phyloP scores from a whole-genome alignment of 2,329 filamentous ascomycete species.

The Sporothrix luriei region DNA sequence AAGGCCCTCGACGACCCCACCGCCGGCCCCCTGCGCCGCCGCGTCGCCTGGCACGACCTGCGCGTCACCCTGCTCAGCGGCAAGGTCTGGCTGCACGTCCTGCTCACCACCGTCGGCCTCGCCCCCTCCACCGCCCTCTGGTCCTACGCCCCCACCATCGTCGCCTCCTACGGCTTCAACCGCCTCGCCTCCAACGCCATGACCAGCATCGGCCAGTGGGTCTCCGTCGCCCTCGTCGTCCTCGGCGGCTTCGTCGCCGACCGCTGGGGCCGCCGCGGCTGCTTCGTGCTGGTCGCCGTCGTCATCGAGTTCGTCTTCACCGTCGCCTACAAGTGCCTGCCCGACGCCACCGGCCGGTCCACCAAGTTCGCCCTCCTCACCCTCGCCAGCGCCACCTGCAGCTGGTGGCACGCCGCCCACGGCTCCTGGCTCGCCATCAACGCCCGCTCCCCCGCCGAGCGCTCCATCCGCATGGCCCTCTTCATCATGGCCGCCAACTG shows the following conservation, averaged over 20 bases:
- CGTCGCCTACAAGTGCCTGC: slow-evolving; percentile 35
- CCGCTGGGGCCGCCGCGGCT: slow-evolving; percentile 34
- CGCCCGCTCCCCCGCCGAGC: slow-evolving; percentile 3
- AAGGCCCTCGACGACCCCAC: slow-evolving; percentile 49
- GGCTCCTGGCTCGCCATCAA: slow-evolving; percentile 36
- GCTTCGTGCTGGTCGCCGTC: slow-evolving; percentile 31
- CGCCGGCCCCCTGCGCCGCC: background rate
- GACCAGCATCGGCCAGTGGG: slow-evolving; percentile 58
- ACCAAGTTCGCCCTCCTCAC: slow-evolving; percentile 35
- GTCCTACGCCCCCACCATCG: slow-evolving; percentile 54
- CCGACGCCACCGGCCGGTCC: slow-evolving; percentile 25
- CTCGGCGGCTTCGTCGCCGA: slow-evolving; percentile 30
- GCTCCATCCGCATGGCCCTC: slow-evolving; percentile 39
- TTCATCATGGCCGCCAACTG: slow-evolving; percentile 65
- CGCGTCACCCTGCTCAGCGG: slow-evolving; percentile 7
- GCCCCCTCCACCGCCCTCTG: slow-evolving; percentile 50
- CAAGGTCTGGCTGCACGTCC: slow-evolving; percentile 53
- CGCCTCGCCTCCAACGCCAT: slow-evolving; percentile 55
- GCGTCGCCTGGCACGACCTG: slow-evolving; percentile 15
- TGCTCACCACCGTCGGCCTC: slow-evolving; percentile 47
- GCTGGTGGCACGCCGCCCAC: slow-evolving; percentile 37
- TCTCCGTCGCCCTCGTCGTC: slow-evolving; percentile 49
- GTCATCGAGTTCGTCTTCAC: slow-evolving; percentile 35
- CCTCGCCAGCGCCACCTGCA: slow-evolving; percentile 35
- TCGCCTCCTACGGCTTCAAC: slow-evolving; percentile 56